Conservation (phyloP, 768 basidiomycete species). For the Mycena kentingensis region DNA sequence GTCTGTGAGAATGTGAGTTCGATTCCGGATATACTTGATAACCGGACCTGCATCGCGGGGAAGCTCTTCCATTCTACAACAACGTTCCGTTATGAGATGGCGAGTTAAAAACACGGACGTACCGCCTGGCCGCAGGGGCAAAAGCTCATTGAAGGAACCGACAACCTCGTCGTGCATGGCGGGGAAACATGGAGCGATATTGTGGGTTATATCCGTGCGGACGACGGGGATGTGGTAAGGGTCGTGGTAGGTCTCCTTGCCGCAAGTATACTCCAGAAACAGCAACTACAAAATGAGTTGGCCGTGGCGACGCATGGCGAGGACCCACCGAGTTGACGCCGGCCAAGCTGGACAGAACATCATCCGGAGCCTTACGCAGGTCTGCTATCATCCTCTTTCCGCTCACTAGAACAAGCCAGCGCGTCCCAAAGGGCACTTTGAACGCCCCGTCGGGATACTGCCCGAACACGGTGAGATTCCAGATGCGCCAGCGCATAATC, state of each 20-base stretch:
- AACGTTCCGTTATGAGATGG: neutral
- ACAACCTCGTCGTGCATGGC: constrained; percentile 48
- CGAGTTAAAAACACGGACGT: neutral
- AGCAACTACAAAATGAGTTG: constrained; percentile 30
- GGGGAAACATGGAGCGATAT: constrained; percentile 38
- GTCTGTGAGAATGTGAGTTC: neutral
- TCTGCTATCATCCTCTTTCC: constrained; percentile 39
- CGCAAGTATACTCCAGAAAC: constrained; percentile 42
- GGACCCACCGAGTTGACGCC: constrained; percentile 35
- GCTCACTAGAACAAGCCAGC: constrained; percentile 45
- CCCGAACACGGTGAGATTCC: neutral
- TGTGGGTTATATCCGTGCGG: constrained; percentile 37
- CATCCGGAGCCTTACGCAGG: constrained; percentile 40
- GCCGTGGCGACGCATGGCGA: neutral
- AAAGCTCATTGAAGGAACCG: constrained; percentile 40
- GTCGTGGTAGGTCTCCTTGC: constrained; percentile 29
- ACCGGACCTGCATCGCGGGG: constrained; percentile 12
- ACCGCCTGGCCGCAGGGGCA: constrained; percentile 36
- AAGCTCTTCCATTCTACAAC: constrained; percentile 14
- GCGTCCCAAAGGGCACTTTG: constrained; percentile 14
- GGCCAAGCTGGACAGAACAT: constrained; percentile 36
- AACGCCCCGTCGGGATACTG: constrained; percentile 16
- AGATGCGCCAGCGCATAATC: neutral
- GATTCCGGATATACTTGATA: neutral
- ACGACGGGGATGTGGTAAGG: constrained; percentile 37